Evolutionary conservation across 352 stramenopile species (phyloP).

Genomic region (Globisporangium cylindrosporum): DNA sequence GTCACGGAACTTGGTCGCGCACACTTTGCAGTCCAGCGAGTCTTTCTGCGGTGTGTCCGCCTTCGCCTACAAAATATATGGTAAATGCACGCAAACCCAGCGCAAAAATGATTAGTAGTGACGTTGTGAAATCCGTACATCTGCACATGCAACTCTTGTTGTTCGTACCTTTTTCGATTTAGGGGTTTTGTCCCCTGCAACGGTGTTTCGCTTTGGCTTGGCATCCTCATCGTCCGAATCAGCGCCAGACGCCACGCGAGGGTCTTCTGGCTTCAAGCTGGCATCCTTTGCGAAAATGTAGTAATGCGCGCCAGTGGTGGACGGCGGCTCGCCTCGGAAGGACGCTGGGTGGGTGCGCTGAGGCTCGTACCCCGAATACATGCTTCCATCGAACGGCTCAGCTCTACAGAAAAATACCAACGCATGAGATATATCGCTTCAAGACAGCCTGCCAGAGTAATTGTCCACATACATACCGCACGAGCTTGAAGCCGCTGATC

Average conservation of each 20-base stretch:
- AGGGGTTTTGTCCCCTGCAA: no score
- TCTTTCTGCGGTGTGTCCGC: constrained; percentile 10
- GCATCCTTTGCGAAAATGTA: constrained; percentile 62
- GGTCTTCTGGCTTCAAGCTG: constrained; percentile 28
- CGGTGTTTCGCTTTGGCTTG: constrained; percentile 6
- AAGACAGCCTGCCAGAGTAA: not conserved
- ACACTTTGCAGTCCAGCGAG: constrained; percentile 56
- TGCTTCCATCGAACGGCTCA: constrained; percentile 59
- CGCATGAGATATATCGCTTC: no score
- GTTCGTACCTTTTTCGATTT: constrained; percentile 13
- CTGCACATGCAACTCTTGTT: not conserved
- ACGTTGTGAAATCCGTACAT: not conserved
- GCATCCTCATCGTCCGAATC: not conserved
- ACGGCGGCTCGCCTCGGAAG: constrained; percentile 71
- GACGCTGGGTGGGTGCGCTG: constrained; percentile 74
- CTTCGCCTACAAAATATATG: constrained; percentile 11
- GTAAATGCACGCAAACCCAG: not conserved
- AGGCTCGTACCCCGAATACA: constrained; percentile 75
- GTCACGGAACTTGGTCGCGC: constrained; percentile 51
- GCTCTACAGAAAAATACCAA: constrained; percentile 23
- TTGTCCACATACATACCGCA: constrained; percentile 35
- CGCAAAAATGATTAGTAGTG: no score
- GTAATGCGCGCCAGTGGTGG: constrained; percentile 61
- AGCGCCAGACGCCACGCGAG: constrained; percentile 8
- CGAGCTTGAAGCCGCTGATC: constrained; percentile 60